Conservation (phyloP, 306 rosid species). For the Castanea crenata region DNA sequence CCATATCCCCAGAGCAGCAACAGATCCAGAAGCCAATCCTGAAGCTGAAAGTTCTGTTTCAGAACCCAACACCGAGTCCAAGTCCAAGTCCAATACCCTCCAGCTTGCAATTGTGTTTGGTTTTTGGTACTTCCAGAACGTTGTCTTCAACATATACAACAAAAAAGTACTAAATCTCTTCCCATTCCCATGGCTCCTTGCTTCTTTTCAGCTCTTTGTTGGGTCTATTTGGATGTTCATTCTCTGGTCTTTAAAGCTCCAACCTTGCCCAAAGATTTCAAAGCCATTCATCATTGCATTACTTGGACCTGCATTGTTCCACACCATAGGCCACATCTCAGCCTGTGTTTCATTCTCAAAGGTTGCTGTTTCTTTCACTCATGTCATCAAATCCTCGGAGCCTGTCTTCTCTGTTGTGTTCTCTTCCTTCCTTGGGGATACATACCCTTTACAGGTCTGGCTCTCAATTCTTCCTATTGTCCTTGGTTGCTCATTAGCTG, state of each 20-base stretch:
- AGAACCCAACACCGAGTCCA: slow-evolving; percentile 33
- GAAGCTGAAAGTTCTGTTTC: slow-evolving; percentile 44
- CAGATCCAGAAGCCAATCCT: slow-evolving; percentile 33
- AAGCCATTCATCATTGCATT: slow-evolving; percentile 73
- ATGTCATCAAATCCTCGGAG: slow-evolving; percentile 90
- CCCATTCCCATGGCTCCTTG: slow-evolving; percentile 95
- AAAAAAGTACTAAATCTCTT: slow-evolving; percentile 77
- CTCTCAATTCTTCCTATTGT: slow-evolving; percentile 89
- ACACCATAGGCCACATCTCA: slow-evolving; percentile 92
- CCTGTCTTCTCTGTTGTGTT: slow-evolving; percentile 86
- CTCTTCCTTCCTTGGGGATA: slow-evolving; percentile 71
- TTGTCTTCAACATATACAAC: slow-evolving; percentile 89
- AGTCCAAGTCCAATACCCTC: slow-evolving; percentile 34
- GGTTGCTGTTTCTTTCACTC: slow-evolving; percentile 96
- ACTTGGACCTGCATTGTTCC: slow-evolving; percentile 95
- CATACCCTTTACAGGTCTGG: slow-evolving; percentile 83
- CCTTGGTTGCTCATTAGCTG: slow-evolving; percentile 83
- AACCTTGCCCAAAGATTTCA: slow-evolving; percentile 78
- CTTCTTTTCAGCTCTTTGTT: slow-evolving; percentile 87
- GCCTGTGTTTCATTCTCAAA: slow-evolving; percentile 94
- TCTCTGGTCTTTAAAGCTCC: slow-evolving; percentile 81
- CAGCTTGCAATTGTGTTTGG: slow-evolving; percentile 80
- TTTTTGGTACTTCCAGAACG: slow-evolving; percentile 84
- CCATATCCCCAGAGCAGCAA: slow-evolving; percentile 44
- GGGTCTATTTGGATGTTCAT: slow-evolving; percentile 83